Evolutionary conservation across 2,329 filamentous ascomycete species (phyloP).

Genomic region (Colletotrichum sidae): DNA sequence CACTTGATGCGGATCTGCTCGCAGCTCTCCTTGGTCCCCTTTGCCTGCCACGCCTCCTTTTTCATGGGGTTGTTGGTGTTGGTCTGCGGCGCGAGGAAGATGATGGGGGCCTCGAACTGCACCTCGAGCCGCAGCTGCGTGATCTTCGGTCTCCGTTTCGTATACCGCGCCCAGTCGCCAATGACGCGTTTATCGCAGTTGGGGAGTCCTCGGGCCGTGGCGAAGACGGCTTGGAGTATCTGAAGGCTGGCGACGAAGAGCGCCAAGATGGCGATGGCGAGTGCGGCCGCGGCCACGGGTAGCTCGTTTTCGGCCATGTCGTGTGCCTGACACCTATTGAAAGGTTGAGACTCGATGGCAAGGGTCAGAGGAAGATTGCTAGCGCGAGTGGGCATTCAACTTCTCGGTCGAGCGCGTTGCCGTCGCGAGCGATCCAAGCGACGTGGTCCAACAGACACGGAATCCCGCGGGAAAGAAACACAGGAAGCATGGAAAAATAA

Average conservation of each 20-base stretch:
- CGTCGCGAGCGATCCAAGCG: no score
- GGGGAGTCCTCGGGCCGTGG: conserved; percentile 12
- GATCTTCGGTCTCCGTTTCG: conserved; percentile 1
- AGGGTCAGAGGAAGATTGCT: no score
- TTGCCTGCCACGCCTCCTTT: no score
- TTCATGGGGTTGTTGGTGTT: no score
- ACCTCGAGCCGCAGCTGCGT: conserved; percentile 18
- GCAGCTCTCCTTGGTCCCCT: no score
- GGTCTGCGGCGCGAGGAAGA: conserved; percentile 18
- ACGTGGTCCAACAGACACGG: no score
- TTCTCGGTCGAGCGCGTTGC: no score
- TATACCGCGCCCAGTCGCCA: conserved; percentile 15
- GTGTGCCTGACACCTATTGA: neutral
- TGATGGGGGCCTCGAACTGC: conserved; percentile 27
- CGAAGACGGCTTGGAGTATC: conserved; percentile 21
- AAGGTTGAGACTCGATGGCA: no score
- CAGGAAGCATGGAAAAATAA: no score
- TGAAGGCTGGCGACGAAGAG: conserved; percentile 17
- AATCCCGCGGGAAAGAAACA: no score
- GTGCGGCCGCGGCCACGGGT: conserved; percentile 14
- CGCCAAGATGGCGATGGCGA: conserved; percentile 21
- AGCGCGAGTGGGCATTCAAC: no score
- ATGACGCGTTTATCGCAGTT: conserved; percentile 26
- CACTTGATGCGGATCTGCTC: conserved; percentile 1
- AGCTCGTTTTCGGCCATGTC: neutral